phyloP scores from a whole-genome alignment of 169 alveolate species.

The Plasmodium cynomolgi region DNA sequence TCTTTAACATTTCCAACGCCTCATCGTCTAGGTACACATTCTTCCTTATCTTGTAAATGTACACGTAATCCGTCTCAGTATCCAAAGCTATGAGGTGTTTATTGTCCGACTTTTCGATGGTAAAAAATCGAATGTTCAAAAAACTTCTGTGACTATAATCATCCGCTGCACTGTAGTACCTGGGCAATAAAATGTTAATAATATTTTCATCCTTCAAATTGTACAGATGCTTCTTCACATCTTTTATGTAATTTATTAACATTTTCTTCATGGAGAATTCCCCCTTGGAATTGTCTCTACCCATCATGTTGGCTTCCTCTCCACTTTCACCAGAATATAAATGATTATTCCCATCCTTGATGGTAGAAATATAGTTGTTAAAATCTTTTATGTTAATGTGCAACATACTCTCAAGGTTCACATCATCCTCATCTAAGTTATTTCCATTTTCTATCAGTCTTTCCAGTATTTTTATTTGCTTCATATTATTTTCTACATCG shows the following conservation, averaged over 20 bases:
- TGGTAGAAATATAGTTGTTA: conserved; percentile 61
- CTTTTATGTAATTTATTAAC: conserved; percentile 39
- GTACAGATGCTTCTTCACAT: conserved; percentile 55
- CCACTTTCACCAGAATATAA: conserved; percentile 48
- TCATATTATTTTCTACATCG: conserved; percentile 61
- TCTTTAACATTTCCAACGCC: conserved; percentile 27
- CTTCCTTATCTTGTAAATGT: conserved; percentile 60
- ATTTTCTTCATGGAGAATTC: conserved; percentile 31
- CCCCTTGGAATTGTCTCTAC: not conserved
- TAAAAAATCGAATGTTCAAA: conserved; percentile 59
- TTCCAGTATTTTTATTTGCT: conserved; percentile 60
- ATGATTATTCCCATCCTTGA: conserved; percentile 21
- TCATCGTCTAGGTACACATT: conserved; percentile 70
- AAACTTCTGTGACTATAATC: conserved; percentile 59
- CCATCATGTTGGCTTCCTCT: not conserved
- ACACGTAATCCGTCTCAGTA: conserved; percentile 68
- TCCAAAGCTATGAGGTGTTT: conserved; percentile 63
- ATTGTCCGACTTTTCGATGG: conserved; percentile 66
- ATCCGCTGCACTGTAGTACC: conserved; percentile 52
- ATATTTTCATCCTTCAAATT: conserved; percentile 61
- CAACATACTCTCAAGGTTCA: conserved; percentile 31
- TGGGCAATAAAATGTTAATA: conserved; percentile 52
- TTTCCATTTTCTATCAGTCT: conserved; percentile 40
- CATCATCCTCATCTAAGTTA: conserved; percentile 52
- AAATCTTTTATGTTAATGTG: conserved; percentile 68